Conservation (phyloP, 2,329 filamentous ascomycete species). For the Mollisiaceae sp. region DNA sequence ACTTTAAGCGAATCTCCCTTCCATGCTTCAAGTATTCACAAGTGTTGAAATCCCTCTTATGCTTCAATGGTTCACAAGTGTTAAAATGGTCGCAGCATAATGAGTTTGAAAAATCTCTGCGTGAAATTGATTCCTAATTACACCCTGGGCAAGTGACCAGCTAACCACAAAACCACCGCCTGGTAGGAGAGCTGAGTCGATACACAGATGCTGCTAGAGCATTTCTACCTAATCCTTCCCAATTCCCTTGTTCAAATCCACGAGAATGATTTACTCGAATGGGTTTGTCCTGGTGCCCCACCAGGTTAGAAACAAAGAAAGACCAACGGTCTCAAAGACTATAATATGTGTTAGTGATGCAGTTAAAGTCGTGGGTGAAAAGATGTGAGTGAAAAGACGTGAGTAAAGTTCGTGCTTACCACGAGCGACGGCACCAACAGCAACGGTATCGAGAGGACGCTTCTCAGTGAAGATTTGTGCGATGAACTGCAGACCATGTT, state of each 20-base stretch:
- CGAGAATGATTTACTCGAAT: slow-evolving; percentile 56
- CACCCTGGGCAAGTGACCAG: slow-evolving; percentile 23
- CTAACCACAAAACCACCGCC: slow-evolving; percentile 26
- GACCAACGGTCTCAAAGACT: slow-evolving; percentile 88
- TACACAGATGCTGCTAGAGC: slow-evolving; percentile 26
- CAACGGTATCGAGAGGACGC: slow-evolving; percentile 87
- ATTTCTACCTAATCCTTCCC: slow-evolving; percentile 14
- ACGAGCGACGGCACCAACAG: slow-evolving; percentile 82
- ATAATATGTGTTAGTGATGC: slow-evolving; percentile 5
- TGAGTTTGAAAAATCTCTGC: background rate
- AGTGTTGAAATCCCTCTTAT: no score
- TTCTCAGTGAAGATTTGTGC: slow-evolving; percentile 89
- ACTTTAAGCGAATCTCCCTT: no score
- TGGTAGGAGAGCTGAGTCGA: slow-evolving; percentile 27
- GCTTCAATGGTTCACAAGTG: background rate
- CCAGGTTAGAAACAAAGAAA: slow-evolving; percentile 92
- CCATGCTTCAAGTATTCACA: no score
- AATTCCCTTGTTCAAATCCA: slow-evolving; percentile 13
- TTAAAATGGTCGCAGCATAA: background rate
- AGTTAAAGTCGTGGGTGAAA: no score
- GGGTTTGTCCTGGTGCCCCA: slow-evolving; percentile 96
- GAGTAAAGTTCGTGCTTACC: slow-evolving; percentile 13
- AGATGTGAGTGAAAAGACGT: background rate
- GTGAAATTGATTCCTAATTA: slow-evolving; percentile 17
- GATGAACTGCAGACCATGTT: slow-evolving; percentile 66